Base-by-base conservation (phyloP, 345 rosid species). In the Linum usitatissimum region DNA sequence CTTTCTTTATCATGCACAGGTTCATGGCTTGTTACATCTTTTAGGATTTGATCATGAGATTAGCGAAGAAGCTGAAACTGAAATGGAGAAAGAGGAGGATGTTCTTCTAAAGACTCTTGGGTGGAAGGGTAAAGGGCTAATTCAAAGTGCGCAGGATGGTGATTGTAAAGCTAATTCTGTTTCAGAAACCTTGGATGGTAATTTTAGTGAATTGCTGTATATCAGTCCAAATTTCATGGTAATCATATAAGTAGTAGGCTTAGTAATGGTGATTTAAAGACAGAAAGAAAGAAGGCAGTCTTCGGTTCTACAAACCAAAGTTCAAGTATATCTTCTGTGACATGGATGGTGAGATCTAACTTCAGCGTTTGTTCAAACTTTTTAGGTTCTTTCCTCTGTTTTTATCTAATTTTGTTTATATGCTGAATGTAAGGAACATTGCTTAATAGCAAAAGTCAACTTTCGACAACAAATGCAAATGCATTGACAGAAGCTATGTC, bases 41-140 rank as follows among this genome's bases (percentile, higher is more conserved):
- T 64, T 93, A 75, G 99, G 97, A 17, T 93, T 93, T 74, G 99
- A 90, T 83, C 99, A 90, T 71, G 99, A 93, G 77, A 69, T 93
- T 56, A 82, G 96, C 17, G 91, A 87, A 55, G 94, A 84, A 70
- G 99, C 97, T 60, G 97, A 93, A 78, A 76, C 77, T 75, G 97
- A 93, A 79, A 93, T 90, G 99, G 97, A 90, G 76, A 77, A 83
- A 74, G 90, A 82, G 69, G 99, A 93, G 71, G 88, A 80, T 74
- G 60, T 73, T 64, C 81, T 93, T 72, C 69, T 90, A 57, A 80
- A 83, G 68, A 81, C 80, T 71, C 96, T 93, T 63, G 94, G 91
- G 30, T 90, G 99, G 99, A 86, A 79, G 68, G 99, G 97, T 40
- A 93, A 93, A 75, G 96, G 99, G 66, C 76, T 93, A 40, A 90